Base-by-base conservation (phyloP, 257 asterid species). In the Primulina eburnea region DNA sequence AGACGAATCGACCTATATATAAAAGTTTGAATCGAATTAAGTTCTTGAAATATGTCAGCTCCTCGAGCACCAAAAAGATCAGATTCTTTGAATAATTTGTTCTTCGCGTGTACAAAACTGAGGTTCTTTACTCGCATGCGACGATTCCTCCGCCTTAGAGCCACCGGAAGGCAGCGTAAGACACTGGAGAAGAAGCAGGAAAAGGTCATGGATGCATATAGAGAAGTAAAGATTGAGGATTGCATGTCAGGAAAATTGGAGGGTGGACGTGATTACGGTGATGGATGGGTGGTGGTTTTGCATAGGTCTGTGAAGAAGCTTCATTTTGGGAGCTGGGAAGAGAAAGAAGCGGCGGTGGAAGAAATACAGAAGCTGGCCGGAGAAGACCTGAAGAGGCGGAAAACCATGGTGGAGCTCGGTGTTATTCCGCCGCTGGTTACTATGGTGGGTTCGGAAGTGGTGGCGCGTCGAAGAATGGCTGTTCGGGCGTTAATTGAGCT, bases 391-490 rank as follows among this genome's bases (percentile, higher is more conserved):
- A 78, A 64, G 82, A 80, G 77, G 77, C 84, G 89, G 89, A 89
- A 75, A 73, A 77, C 73, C 65, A 86, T 92, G 92, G 97, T 86
- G 82, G 94, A 90, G 81, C 96, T 92, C 18, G 98, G 97, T 6
- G 95, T 92, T 37, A 87, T 92, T 68, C 97, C 89, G 73, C 97
- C 98, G 73, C 71, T 92, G 75, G 96, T 92, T 20, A 86, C 71
- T 6, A 92, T 92, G 97, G 80, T 82, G 53, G 94, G 82, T 20
- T 84, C 95, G 30, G 80, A 83, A 65, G 82, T 68, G 76, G 83
- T 37, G 90, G 79, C 78, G 78, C 85, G 83, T 65, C 90, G 71
- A 50, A 80, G 86, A 20, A 62, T 81, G 80, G 97, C 95, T 6
- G 89, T 90, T 67, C 77, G 80, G 53, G 89, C 89, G 33, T 70